These are phyloP conservation scores for Vigna angularis DNA, from an alignment of 306 rosid genomes.

Conservation along the genomic window DNA sequence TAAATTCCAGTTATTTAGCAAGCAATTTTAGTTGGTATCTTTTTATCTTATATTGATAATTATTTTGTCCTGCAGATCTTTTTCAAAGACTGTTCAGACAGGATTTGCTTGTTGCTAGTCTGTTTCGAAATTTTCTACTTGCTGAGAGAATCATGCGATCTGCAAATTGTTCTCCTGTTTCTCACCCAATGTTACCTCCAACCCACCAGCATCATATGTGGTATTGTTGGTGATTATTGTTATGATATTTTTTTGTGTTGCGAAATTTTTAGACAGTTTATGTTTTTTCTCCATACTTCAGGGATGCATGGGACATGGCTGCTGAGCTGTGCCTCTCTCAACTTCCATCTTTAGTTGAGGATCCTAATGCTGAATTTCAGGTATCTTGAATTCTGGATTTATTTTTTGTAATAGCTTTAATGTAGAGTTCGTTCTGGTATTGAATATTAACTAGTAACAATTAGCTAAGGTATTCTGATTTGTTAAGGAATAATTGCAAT, in stretches of 20 bases:
- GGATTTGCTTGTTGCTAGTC: constrained; percentile 93
- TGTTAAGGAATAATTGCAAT: neutral
- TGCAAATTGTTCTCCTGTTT: constrained; percentile 96
- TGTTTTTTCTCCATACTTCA: constrained; percentile 51
- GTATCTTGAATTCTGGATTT: constrained; percentile 43
- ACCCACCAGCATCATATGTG: constrained; percentile 99
- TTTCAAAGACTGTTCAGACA: constrained; percentile 97
- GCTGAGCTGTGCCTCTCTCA: constrained; percentile 99
- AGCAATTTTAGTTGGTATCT: constrained; percentile 28
- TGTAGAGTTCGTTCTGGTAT: constrained; percentile 30
- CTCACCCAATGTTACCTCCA: constrained; percentile 88
- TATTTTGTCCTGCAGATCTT: constrained; percentile 72
- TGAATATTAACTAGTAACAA: constrained; percentile 19
- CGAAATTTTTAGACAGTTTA: constrained; percentile 28
- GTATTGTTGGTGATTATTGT: constrained; percentile 55
- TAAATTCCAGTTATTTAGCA: constrained; percentile 25
- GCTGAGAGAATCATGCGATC: constrained; percentile 99
- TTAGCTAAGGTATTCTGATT: neutral
- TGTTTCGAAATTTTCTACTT: constrained; percentile 91
- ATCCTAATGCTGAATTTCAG: constrained; percentile 89
- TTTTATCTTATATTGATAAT: constrained; percentile 34
- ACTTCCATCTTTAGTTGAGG: constrained; percentile 87
- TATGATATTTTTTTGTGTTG: constrained; percentile 35
- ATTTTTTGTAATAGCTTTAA: constrained; percentile 24
- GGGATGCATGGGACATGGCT: constrained; percentile 99